Evolutionary conservation across 2,329 filamentous ascomycete genomes (phyloP).

Genomic region (Juglanconis sp.): DNA sequence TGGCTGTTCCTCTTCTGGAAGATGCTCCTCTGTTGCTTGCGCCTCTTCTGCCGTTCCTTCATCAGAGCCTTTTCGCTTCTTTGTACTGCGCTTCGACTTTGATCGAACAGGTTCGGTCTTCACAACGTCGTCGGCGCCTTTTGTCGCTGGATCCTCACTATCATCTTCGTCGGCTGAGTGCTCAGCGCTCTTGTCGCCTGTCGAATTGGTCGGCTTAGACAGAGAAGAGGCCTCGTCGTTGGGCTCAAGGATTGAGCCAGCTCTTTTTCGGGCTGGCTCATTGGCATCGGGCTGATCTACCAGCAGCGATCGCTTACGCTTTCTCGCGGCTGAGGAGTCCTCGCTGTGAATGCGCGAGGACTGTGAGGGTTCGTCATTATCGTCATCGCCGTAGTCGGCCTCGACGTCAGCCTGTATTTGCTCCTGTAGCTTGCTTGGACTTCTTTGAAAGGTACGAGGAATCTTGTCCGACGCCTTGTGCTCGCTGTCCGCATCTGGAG

Average conservation of each 20-base stretch:
- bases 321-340: slow-evolving; percentile 37
- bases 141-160: slow-evolving; percentile 35
- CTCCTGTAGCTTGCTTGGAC: slow-evolving; percentile 74
- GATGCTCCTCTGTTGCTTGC: slow-evolving; percentile 20
- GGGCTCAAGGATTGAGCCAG: slow-evolving; percentile 41
- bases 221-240: slow-evolving; percentile 35
- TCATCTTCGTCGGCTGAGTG: slow-evolving; percentile 48
- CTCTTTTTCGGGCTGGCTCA: slow-evolving; percentile 52
- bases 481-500: not conserved
- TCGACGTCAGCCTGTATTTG: slow-evolving; percentile 31
- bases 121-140: slow-evolving; percentile 36
- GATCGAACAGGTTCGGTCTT: slow-evolving; percentile 21
- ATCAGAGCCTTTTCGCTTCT: slow-evolving; percentile 26
- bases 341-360: slow-evolving; percentile 23
- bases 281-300: slow-evolving; percentile 43
- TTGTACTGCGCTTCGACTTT: slow-evolving; percentile 31
- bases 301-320: slow-evolving; percentile 48
- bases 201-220: slow-evolving; percentile 28
- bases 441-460: slow-evolving; percentile 54
- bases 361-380: slow-evolving; percentile 33
- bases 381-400: slow-evolving; percentile 34
- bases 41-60: slow-evolving; percentile 23
- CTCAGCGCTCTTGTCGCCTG: slow-evolving; percentile 34
- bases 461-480: slow-evolving; percentile 48
- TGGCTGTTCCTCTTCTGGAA: slow-evolving; percentile 6